Conservation (phyloP, 495 filamentous ascomycete genomes). For the Amphirosellinia nigrospora region DNA sequence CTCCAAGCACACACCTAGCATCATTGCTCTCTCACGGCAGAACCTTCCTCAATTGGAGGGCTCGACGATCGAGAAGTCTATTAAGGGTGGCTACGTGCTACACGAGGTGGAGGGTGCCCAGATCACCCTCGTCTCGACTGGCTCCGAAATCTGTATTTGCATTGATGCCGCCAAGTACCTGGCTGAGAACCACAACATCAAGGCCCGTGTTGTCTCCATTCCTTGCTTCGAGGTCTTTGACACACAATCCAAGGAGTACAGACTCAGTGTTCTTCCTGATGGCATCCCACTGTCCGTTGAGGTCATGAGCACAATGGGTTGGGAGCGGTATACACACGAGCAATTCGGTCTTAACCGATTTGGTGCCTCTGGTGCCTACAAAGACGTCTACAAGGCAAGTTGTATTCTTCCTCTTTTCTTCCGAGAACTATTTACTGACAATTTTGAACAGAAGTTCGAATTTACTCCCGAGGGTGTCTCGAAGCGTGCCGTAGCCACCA, state of each 20-base stretch:
- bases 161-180: slow-evolving; percentile 90
- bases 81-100: slow-evolving; percentile 93
- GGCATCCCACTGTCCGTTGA: slow-evolving; percentile 95
- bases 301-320: slow-evolving; percentile 89
- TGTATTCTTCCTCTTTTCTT: neutral
- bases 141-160: slow-evolving; percentile 93
- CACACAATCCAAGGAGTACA: slow-evolving; percentile 90
- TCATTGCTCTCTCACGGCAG: slow-evolving; percentile 95
- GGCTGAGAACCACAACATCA: slow-evolving; percentile 84
- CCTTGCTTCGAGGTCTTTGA: slow-evolving; percentile 99
- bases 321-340: slow-evolving; percentile 98
- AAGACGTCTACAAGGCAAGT: slow-evolving; percentile 93
- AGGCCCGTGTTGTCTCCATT: slow-evolving; percentile 91
- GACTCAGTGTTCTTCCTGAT: slow-evolving; percentile 86
- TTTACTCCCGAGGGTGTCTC: slow-evolving; percentile 95
- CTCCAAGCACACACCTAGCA: slow-evolving; percentile 86
- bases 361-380: slow-evolving; percentile 94
- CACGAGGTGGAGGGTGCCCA: slow-evolving; percentile 83
- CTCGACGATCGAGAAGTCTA: slow-evolving; percentile 82
- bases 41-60: slow-evolving; percentile 98
- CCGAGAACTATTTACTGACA: slow-evolving; percentile 38
- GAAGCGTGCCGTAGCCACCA: slow-evolving; percentile 88
- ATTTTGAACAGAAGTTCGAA: slow-evolving; percentile 83
- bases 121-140: slow-evolving; percentile 91
- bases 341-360: slow-evolving; percentile 99